A percentile compares a stretch with the other conserved stretches of the same genome.
phyloP scores from a whole-genome alignment of 108 stramenopile species.

The Fragilariopsis cylindrus region DNA sequence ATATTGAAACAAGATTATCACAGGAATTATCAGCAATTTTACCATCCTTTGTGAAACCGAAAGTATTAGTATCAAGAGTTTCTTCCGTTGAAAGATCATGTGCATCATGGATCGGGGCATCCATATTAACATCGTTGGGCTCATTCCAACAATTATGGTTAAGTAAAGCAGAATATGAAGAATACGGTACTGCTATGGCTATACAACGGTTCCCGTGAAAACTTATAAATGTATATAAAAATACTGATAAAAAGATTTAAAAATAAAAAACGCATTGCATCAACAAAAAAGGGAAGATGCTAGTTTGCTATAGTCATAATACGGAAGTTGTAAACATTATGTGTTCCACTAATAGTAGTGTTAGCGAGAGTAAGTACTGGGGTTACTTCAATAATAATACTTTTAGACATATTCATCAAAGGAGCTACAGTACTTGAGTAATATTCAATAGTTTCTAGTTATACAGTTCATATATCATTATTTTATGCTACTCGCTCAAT shows the following conservation, averaged over 20 bases:
- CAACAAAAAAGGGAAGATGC: no score
- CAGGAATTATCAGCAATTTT: conserved; percentile 55
- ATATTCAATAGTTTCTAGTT: no score
- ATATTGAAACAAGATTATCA: conserved; percentile 71
- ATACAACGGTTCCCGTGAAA: conserved; percentile 73
- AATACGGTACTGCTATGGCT: conserved; percentile 82
- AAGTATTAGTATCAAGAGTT: conserved; percentile 63
- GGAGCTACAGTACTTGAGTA: no score
- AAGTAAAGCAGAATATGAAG: conserved; percentile 90
- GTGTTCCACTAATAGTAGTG: no score
- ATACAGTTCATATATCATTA: no score
- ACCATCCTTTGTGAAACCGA: conserved; percentile 64
- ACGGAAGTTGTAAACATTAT: no score
- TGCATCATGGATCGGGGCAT: conserved; percentile 93
- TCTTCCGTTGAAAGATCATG: conserved; percentile 73
- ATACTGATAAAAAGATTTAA: background rate
- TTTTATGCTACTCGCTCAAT: no score
- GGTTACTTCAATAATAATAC: no score
- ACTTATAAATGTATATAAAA: background rate
- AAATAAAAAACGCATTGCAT: background rate
- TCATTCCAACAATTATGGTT: conserved; percentile 98
- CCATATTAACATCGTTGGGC: conserved; percentile 92
- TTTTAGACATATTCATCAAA: no score
- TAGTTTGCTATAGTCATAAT: no score
- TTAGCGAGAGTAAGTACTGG: no score